phyloP scores from a whole-genome alignment of 1,284 basidiomycete species.

The Boletus mariae region DNA sequence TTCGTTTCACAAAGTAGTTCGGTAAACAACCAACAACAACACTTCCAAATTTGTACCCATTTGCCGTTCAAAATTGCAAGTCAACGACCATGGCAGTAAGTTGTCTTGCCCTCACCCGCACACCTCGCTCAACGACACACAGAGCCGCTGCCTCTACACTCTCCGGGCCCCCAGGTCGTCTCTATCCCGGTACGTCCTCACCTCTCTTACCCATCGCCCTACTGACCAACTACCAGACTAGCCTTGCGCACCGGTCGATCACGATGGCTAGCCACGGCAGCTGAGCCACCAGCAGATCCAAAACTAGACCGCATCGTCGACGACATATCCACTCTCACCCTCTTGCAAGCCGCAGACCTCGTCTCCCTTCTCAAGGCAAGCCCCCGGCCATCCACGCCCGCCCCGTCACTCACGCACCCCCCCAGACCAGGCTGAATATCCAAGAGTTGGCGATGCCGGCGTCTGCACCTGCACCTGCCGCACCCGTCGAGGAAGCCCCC shows the following conservation, averaged over 20 bases:
- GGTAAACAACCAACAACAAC: neutral
- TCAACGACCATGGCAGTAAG: too few species aligned
- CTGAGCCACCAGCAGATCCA: slow-evolving; percentile 53
- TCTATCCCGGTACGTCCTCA: neutral
- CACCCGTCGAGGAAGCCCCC: slow-evolving; percentile 53
- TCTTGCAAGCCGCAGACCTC: slow-evolving; percentile 96
- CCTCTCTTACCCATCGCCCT: neutral
- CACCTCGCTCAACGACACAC: too few species aligned
- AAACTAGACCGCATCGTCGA: slow-evolving; percentile 87
- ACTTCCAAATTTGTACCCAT: neutral
- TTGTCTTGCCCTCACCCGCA: too few species aligned
- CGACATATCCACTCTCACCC: slow-evolving; percentile 85
- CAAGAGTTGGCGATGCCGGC: slow-evolving; percentile 96
- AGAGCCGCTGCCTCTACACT: neutral
- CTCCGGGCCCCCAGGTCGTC: neutral
- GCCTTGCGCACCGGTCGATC: neutral
- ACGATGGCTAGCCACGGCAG: slow-evolving; percentile 46
- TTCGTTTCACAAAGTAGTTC: too few species aligned
- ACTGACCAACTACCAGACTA: neutral
- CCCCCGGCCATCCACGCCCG: too few species aligned
- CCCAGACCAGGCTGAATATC: slow-evolving; percentile 89
- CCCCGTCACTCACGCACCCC: neutral
- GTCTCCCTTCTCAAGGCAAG: slow-evolving; percentile 47
- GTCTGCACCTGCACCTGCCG: slow-evolving; percentile 46
- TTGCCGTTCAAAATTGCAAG: too few species aligned